phyloP scores from a whole-genome alignment of 441 rosid species.

The Populus tomentosa region DNA sequence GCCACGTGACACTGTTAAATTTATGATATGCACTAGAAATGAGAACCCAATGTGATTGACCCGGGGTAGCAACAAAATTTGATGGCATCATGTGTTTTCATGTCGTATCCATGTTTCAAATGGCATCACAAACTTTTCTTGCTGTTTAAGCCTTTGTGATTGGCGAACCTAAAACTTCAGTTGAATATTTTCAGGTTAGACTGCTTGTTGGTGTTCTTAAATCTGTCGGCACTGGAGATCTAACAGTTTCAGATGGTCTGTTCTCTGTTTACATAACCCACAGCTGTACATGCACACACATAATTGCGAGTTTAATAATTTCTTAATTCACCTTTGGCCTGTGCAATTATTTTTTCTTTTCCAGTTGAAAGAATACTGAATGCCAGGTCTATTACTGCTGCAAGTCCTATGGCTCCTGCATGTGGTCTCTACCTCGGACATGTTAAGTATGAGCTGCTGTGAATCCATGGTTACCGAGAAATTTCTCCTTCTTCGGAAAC shows the following conservation, averaged over 20 bases:
- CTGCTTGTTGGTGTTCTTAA: constrained; percentile 83
- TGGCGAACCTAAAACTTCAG: not conserved
- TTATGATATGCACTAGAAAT: not conserved
- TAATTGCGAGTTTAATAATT: not conserved
- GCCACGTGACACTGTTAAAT: not conserved
- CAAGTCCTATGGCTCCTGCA: constrained; percentile 95
- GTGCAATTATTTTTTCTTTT: constrained; percentile 7
- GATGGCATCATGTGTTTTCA: not conserved
- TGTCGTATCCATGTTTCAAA: not conserved
- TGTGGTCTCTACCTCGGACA: constrained; percentile 80
- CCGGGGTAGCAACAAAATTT: not conserved
- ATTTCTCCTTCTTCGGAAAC: not conserved
- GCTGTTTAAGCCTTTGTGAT: not conserved
- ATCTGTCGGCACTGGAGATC: constrained; percentile 78
- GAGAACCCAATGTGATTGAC: not conserved
- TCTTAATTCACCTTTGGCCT: not conserved
- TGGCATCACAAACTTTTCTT: not conserved
- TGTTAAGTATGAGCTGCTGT: constrained; percentile 61
- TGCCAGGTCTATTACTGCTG: constrained; percentile 63
- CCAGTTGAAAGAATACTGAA: constrained; percentile 69
- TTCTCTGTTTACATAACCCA: not conserved
- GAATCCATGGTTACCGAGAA: constrained; percentile 21
- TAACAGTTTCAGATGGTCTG: constrained; percentile 63
- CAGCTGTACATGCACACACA: not conserved
- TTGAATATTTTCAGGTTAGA: constrained; percentile 57